A percentile compares a stretch with the other conserved stretches of the same genome.
Evolutionary conservation across 108 stramenopile genomes (phyloP).

Genomic region (Epipyxis sp.): DNA sequence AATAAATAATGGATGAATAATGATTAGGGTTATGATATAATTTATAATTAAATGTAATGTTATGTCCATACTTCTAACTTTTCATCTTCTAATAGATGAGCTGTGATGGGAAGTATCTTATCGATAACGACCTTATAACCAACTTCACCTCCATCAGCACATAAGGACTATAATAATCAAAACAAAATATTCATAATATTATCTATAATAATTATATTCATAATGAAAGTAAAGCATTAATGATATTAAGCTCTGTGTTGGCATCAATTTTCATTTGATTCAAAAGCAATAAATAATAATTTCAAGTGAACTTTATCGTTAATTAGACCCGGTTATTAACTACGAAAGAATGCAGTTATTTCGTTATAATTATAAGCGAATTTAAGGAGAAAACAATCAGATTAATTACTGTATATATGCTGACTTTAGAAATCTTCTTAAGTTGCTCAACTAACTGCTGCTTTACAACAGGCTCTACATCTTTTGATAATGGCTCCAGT

Average conservation of each 20-base stretch:
- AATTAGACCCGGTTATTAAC: too few relatives aligned
- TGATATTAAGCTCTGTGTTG: too few relatives aligned
- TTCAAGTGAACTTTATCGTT: too few relatives aligned
- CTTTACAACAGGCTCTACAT: slow-evolving; percentile 82
- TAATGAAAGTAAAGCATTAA: too few relatives aligned
- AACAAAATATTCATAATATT: slow-evolving; percentile 1
- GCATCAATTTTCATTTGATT: too few relatives aligned
- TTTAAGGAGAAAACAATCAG: slow-evolving; percentile 53
- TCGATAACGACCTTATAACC: slow-evolving; percentile 17
- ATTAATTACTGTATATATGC: slow-evolving; percentile 38
- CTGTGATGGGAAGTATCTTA: slow-evolving; percentile 11
- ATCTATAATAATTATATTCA: not conserved
- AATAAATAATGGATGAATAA: too few relatives aligned
- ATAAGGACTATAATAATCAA: not conserved
- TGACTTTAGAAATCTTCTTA: slow-evolving; percentile 57
- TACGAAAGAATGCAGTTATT: too few relatives aligned
- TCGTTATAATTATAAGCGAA: slow-evolving; percentile 60
- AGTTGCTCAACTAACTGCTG: slow-evolving; percentile 79
- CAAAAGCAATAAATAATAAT: too few relatives aligned
- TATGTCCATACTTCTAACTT: slow-evolving; percentile 23
- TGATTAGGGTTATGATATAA: too few relatives aligned
- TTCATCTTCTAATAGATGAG: slow-evolving; percentile 20
- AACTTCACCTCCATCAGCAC: slow-evolving; percentile 10
- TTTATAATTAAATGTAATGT: too few relatives aligned
- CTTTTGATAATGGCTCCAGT: slow-evolving; percentile 62